Evolutionary conservation across 2,329 filamentous ascomycete species (phyloP), one percentile per base, ranked within the genome.

Genomic region (Curvularia sp.): DNA sequence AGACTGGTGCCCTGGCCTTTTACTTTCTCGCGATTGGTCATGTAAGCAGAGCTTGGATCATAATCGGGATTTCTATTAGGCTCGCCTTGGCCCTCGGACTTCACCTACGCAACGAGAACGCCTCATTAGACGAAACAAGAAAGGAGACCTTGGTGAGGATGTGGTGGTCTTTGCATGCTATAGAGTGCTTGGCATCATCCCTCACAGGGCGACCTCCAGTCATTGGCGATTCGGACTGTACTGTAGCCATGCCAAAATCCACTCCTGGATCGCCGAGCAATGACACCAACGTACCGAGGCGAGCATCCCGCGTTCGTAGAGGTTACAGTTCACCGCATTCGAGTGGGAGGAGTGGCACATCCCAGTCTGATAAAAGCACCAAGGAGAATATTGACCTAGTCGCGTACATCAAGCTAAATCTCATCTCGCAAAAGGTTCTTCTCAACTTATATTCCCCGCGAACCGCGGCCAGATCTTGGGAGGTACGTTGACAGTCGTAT

Each of bases 91-190:
- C 73, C 5, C 68, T 78, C 1, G 78, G 77, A 9, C 62, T 81
- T 12, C 76, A 80, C 49, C 49, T 80, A 20, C 69, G 74, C 3
- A 79, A 79, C 43, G 67, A 75, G 33, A 70, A 72, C 30, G 65
- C 64, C 4, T 62, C 61, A 6, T 49, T 68, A 5, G 43, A 67
- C 10, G 55, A 65, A 4, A 46, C 57, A 1, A 63, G 66, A 22
- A 77, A 72, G 57, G 77, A 80, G 56, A 66, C 71, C 4, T 55
- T 75, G n/a, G 59, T 71, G 15, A 73, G 71, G 9, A 71, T 74
- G 9, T 81, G 79, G 78, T 79, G 77, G 75, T 73, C 73, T 43
- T 51, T 80, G 20, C 75, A 75, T 58, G 70, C 68, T 2, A 62
- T 78, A 30, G 79, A 80, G 51, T 71, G 73, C 30, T 60, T 78